phyloP scores from a whole-genome alignment of 768 basidiomycete genomes.

The Amanita molliuscula region DNA sequence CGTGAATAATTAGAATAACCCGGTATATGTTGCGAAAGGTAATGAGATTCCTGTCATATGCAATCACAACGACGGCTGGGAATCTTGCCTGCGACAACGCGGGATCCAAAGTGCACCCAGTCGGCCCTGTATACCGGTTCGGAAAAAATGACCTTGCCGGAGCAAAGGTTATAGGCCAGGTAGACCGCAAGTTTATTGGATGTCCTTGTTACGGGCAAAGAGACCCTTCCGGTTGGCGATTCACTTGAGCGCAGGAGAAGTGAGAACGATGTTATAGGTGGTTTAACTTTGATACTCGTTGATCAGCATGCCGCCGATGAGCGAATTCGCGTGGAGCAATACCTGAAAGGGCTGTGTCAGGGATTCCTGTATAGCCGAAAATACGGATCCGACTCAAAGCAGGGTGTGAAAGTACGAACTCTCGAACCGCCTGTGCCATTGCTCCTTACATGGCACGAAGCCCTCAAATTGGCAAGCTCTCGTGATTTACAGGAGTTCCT shows the following conservation, averaged over 20 bases:
- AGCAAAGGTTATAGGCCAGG: constrained; percentile 66
- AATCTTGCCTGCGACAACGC: constrained; percentile 6
- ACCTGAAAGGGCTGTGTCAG: constrained; percentile 64
- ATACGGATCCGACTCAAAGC: constrained; percentile 14
- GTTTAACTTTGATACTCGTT: constrained; percentile 54
- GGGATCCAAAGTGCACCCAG: background rate
- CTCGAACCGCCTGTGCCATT: constrained; percentile 48
- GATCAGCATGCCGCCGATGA: constrained; percentile 99
- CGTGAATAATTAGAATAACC: constrained; percentile 34
- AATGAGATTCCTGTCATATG: constrained; percentile 27
- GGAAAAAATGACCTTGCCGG: constrained; percentile 39
- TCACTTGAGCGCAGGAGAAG: constrained; percentile 7
- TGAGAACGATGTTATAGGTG: constrained; percentile 7
- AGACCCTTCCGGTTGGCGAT: constrained; percentile 7
- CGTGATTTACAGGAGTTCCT: constrained; percentile 36
- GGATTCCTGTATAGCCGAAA: constrained; percentile 44
- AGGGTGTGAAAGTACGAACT: constrained; percentile 27
- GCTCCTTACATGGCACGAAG: constrained; percentile 60
- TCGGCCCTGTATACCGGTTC: constrained; percentile 3
- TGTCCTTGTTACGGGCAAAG: constrained; percentile 39
- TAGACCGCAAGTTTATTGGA: constrained; percentile 87
- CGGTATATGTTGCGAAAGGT: constrained; percentile 40
- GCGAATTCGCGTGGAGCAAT: constrained; percentile 80
- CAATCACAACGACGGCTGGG: background rate
- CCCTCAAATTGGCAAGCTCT: constrained; percentile 33